Evolutionary conservation across 257 asterid genomes (phyloP), one percentile per base, ranked within the genome.

Genomic region (Nicotiana tabacum): DNA sequence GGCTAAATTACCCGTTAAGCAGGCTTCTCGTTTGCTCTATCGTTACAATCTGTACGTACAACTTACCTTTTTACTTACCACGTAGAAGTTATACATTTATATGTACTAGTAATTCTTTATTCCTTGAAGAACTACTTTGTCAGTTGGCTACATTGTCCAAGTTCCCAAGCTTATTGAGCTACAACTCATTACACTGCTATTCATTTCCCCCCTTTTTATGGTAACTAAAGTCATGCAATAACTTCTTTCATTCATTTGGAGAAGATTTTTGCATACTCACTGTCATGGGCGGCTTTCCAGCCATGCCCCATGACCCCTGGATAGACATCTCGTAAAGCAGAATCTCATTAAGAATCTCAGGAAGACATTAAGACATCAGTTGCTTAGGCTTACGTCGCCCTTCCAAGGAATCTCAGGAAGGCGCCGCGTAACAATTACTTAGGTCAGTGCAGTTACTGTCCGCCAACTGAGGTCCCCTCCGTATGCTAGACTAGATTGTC

Each of bases 11-110:
- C 97, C 98, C 0, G 90, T 94, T 70, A 89, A 91, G 83, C 95
- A 96, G 91, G 99, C 98, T 5, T 82, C 97, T 77, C 95, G 95
- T 37, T 67, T 96, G 91, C 98, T 96, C 83, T 96, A 96, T 87
- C 97, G 98, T 85, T 96, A 93, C 84, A 93, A 86, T 88, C 95
- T 96, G 99, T 95, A 87, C 53, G 97, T 83, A 11, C 13, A 72
- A 6, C 24, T 21, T 58, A 27, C 78, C 60, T 55, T 39, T 65
- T 17, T 76, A 55, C 16, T 29, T 66, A 78, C 53, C 56, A 35
- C 82, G 4, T 43, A 60, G 3, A 30, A 66, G 15, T 21, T 60
- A 24, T 37, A 78, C 11, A 55, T 43, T 78, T 56, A 17, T 8
- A 39, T n/a, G 56, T 68, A 39, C 58, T 21, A 10, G 58, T 39